Conservation (phyloP, 345 rosid genomes). For the Mallotus nudiflorus region DNA sequence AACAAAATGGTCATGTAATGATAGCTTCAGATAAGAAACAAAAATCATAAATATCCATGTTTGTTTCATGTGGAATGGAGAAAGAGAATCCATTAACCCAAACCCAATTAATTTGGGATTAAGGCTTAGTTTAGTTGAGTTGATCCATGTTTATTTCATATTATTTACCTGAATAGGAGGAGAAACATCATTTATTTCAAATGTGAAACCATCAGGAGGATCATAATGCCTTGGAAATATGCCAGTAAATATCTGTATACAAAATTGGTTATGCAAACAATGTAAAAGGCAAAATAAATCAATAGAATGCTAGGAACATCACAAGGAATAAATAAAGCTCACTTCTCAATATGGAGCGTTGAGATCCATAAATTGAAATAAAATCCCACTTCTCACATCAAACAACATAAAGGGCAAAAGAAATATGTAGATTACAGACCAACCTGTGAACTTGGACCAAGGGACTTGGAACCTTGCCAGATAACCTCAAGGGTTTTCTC, state of each 20-base stretch:
- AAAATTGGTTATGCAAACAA: too few species aligned
- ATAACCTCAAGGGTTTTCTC: conserved; percentile 89
- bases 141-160: conserved; percentile 2
- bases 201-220: conserved; percentile 87
- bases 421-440: conserved; percentile 10
- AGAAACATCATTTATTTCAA: conserved; percentile 86
- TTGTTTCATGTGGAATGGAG: too few species aligned
- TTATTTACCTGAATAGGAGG: conserved; percentile 79
- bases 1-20: conserved; percentile 24
- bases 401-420: conserved; percentile 15
- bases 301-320: not conserved
- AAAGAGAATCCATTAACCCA: too few species aligned
- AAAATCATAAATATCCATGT: conserved; percentile 12
- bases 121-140: too few species aligned
- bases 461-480: conserved; percentile 90
- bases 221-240: conserved; percentile 87
- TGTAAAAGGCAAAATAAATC: not conserved
- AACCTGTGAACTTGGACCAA: conserved; percentile 91
- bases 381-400: conserved; percentile 1
- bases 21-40: conserved; percentile 12
- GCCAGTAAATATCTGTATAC: conserved; percentile 82
- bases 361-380: not conserved
- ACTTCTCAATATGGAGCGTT: not conserved
- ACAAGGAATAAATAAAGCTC: conserved; percentile 2
- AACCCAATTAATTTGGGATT: too few species aligned